Evolutionary conservation across 176 grass and related monocot species (phyloP).

Genomic region (Microstegium vimineum): DNA sequence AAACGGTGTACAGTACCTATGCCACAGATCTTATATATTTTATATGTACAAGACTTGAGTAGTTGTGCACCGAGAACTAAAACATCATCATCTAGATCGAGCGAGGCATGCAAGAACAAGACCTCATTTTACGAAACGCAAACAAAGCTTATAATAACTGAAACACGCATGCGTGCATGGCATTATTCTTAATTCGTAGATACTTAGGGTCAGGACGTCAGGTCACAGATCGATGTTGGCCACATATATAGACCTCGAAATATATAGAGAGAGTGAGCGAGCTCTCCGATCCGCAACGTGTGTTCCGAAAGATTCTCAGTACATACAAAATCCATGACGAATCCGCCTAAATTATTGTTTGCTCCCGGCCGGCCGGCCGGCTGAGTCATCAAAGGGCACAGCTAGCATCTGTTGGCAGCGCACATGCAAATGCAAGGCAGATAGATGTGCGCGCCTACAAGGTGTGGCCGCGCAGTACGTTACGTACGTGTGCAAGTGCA

Average conservation of each 20-base stretch:
- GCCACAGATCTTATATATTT: background rate
- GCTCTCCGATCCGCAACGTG: background rate
- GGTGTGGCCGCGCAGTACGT: conserved; percentile 5
- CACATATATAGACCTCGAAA: conserved; percentile 31
- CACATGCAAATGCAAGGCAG: conserved; percentile 33
- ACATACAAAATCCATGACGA: background rate
- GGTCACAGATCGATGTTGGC: background rate
- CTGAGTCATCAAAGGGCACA: conserved; percentile 19
- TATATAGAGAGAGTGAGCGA: background rate
- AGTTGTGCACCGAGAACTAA: background rate
- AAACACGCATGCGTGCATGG: background rate
- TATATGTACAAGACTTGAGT: background rate
- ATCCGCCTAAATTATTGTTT: conserved; percentile 1
- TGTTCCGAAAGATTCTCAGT: conserved; percentile 21
- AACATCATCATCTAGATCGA: background rate
- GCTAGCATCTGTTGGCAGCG: conserved; percentile 9
- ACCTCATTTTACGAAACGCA: background rate
- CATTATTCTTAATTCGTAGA: background rate
- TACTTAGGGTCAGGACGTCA: background rate
- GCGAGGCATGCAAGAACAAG: background rate
- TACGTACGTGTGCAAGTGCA: background rate
- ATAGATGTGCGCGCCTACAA: too few relatives aligned
- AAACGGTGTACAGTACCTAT: background rate
- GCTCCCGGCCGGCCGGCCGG: too few relatives aligned
- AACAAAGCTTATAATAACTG: background rate